Evolutionary conservation across 2,329 filamentous ascomycete genomes (phyloP).

Genomic region (Lasiodiplodia hormozganensis): DNA sequence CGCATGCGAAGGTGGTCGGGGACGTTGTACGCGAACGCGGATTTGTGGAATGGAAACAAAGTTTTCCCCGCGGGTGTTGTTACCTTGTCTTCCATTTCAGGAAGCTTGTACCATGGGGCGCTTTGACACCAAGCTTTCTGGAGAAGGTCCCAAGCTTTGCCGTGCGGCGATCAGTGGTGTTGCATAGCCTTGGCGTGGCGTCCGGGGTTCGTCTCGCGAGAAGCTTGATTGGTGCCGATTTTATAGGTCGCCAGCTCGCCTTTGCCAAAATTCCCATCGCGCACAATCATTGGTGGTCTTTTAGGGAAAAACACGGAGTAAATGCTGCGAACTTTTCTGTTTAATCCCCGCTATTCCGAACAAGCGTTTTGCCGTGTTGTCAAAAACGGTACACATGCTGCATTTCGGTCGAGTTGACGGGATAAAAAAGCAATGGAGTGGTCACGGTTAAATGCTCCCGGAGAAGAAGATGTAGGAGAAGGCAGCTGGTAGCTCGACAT

Average conservation of each 20-base stretch:
- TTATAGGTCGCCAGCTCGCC: background rate
- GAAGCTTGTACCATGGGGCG: background rate
- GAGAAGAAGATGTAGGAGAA: background rate
- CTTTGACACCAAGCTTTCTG: conserved; percentile 18
- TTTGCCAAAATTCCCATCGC: background rate
- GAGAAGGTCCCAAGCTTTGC: conserved; percentile 10
- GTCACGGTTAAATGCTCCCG: no score
- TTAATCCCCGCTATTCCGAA: no score
- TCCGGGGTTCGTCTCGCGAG: background rate
- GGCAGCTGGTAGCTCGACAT: background rate
- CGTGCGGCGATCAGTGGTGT: background rate
- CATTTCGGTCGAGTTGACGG: background rate
- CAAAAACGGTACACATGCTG: background rate
- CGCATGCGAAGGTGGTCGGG: no score
- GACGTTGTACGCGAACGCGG: background rate
- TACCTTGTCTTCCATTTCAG: background rate
- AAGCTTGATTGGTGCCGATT: conserved; percentile 13
- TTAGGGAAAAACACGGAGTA: no score
- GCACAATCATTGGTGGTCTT: conserved; percentile 6
- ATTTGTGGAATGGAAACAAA: background rate
- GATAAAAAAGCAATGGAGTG: background rate
- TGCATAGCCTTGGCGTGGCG: conserved; percentile 18
- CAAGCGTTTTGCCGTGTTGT: background rate
- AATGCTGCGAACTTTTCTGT: background rate
- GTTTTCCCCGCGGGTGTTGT: no score